Conservation (phyloP, 2,329 filamentous ascomycete genomes). For the Samsoniella hepiali region DNA sequence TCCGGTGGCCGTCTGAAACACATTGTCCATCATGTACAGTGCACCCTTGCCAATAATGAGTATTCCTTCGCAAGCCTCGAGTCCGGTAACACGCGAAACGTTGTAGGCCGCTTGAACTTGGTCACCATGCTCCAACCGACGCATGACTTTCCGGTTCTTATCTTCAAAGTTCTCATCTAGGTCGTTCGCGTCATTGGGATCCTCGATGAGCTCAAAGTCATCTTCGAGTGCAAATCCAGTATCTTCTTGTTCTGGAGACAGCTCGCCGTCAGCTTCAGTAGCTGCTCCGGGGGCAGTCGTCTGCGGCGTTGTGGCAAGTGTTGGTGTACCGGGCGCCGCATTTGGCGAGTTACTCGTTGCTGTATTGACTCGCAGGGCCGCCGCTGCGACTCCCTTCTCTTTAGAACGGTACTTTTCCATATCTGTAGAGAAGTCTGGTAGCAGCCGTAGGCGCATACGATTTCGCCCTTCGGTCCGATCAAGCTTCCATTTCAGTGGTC, state of each 20-base stretch:
- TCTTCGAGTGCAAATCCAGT: conserved; percentile 61
- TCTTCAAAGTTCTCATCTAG: conserved; percentile 80
- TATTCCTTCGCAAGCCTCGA: conserved; percentile 91
- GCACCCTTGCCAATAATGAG: conserved; percentile 89
- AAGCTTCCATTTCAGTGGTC: conserved; percentile 76
- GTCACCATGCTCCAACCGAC: conserved; percentile 84
- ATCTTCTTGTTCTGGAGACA: conserved; percentile 25
- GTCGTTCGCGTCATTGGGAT: conserved; percentile 80
- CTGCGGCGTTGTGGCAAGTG: conserved; percentile 1
- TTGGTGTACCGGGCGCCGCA: conserved; percentile 8
- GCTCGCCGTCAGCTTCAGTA: conserved; percentile 5
- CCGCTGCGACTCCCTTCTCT: conserved; percentile 54
- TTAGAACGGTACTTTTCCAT: conserved; percentile 82
- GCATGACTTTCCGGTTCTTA: conserved; percentile 97
- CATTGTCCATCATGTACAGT: conserved; percentile 92
- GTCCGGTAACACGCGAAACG: conserved; percentile 86
- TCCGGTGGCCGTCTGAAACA: conserved; percentile 90
- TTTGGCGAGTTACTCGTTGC: conserved; percentile 20
- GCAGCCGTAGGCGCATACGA: conserved; percentile 83
- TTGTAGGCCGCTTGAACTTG: conserved; percentile 93
- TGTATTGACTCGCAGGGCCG: conserved; percentile 36
- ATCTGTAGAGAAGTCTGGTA: conserved; percentile 69
- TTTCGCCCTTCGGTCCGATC: conserved; percentile 95
- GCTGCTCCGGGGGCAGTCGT: neutral
- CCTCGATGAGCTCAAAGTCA: conserved; percentile 93